Base-by-base conservation (phyloP, 371 early-diverging fungal species). In the Lichtheimia ramosa region DNA sequence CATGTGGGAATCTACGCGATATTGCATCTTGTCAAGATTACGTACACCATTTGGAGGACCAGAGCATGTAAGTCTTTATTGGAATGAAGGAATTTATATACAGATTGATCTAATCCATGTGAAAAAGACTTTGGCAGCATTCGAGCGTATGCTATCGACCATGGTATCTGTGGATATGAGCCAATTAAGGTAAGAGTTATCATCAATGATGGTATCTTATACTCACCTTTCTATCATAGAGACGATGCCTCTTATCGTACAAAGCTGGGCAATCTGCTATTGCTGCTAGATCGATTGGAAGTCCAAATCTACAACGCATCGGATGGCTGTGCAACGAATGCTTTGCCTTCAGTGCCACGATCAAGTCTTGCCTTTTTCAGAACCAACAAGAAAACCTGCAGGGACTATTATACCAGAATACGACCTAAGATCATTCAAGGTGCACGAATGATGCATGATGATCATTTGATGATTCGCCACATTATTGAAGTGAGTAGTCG, bases 1-100 rank as follows among this genome's bases (percentile, higher is more conserved):
- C 0, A 66, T 87, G 40, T 92, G 92, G 92, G 92, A 93, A 65
- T 72, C 81, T 3, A 83, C 91, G 8, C 82, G 92, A 28, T 91
- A 86, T 60, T 90, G 89, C 56, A 81, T 92, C 25, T 54, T 89
- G 10, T 82, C 90, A 12, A 71, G 91, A 48, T 66, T 92, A 54
- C 75, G 89, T 13, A 92, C 92, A 3, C 89, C 92, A 0, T 86
- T 89, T 65, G 92, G 94, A 15, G 82, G 84, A 2, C 91, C 92
- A 2, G 83, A 84, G 43, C 90, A 91, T 71, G 80, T 81, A 72
- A 39, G 23, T 14, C 12, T n/a, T 42, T 34, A 12, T 8, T 53
- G 4, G 6, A 4, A 4, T 16, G 48, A 7, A 6, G n/a, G n/a
- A 49, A 21, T 54, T n/a, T 2, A n/a, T 3, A 27, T 39, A 41